phyloP scores from a whole-genome alignment of 1,284 basidiomycete genomes.

The Leccinum subrobustum region DNA sequence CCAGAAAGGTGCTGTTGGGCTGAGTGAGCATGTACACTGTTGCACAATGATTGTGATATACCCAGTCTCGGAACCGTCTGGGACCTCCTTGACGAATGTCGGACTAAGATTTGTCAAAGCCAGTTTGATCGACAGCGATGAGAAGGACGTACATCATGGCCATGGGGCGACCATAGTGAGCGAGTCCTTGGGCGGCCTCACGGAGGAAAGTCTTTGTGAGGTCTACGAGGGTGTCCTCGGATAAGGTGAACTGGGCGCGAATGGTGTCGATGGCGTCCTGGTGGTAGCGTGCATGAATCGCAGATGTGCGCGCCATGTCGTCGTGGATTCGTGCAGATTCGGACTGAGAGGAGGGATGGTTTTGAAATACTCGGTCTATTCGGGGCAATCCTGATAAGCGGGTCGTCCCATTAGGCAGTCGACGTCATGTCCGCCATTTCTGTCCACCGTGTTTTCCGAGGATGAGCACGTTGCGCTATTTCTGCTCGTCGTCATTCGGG shows the following conservation, averaged over 20 bases:
- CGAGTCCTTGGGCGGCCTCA: conserved; percentile 74
- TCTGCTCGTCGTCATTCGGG: neutral
- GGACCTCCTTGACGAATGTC: conserved; percentile 87
- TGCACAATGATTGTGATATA: conserved; percentile 41
- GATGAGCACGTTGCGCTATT: neutral
- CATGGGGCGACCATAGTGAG: conserved; percentile 73
- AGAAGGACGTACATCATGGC: conserved; percentile 76
- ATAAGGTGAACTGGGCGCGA: conserved; percentile 69
- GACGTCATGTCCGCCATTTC: neutral
- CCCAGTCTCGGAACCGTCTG: conserved; percentile 90
- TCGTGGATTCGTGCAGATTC: neutral
- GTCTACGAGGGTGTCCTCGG: conserved; percentile 55
- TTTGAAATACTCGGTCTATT: neutral
- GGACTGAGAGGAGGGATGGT: neutral
- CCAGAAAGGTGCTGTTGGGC: conserved; percentile 73
- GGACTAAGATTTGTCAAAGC: conserved; percentile 50
- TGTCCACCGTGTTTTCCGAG: neutral
- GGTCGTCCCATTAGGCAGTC: conserved; percentile 2
- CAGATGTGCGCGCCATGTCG: conserved; percentile 22
- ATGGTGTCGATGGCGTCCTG: conserved; percentile 44
- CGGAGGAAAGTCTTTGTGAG: conserved; percentile 80
- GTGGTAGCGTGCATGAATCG: conserved; percentile 10
- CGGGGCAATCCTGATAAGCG: neutral
- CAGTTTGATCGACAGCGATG: conserved; percentile 1
- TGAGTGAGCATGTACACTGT: conserved; percentile 1